These are phyloP conservation scores for Fagus sylvatica DNA, from an alignment of 306 rosid genomes.

Conservation along the genomic window DNA sequence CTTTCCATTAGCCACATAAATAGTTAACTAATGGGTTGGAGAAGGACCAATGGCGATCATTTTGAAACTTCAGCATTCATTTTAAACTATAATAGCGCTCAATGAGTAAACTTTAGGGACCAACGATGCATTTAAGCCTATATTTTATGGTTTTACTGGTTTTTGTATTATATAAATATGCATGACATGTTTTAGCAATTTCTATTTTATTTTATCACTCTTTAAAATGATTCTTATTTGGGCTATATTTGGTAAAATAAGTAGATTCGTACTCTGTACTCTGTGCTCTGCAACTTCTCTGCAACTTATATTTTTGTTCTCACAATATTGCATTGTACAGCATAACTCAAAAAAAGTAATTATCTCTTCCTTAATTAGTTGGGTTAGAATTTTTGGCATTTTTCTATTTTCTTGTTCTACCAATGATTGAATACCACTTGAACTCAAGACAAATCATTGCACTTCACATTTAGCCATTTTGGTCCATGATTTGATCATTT, in stretches of 20 bases:
- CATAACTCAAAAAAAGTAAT: neutral
- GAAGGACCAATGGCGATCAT: no score
- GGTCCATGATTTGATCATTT: neutral
- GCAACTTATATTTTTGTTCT: neutral
- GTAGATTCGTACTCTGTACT: neutral
- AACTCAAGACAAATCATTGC: neutral
- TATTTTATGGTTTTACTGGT: constrained; percentile 29
- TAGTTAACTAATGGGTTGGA: no score
- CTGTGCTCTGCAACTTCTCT: no score
- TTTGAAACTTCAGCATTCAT: no score
- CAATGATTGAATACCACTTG: neutral
- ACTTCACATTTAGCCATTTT: neutral
- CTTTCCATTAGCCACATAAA: no score
- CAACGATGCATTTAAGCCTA: no score
- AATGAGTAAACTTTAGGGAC: no score
- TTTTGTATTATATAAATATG: constrained; percentile 22
- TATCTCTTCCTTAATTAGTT: neutral
- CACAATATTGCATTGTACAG: neutral
- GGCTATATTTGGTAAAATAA: constrained; percentile 1
- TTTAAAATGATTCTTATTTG: neutral
- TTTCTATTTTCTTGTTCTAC: neutral
- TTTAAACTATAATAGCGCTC: no score
- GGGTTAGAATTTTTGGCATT: neutral
- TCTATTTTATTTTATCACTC: neutral
- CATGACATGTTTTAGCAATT: constrained; percentile 19